A percentile compares a stretch with the other conserved stretches of the same genome.
phyloP scores from a whole-genome alignment of 306 rosid species.

The cucumber (Cucumis sativus) region DNA sequence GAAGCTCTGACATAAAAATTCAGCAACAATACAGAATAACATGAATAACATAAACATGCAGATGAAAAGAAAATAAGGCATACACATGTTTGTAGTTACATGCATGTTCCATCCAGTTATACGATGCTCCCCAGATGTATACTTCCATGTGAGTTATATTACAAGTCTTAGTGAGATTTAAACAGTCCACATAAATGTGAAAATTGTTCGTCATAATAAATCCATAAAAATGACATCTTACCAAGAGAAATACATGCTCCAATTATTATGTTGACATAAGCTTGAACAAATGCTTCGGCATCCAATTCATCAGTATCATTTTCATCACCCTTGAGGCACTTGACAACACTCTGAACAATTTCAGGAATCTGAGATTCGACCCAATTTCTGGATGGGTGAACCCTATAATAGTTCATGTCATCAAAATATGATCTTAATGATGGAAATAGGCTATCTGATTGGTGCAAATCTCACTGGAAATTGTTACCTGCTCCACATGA shows the following conservation, averaged over 20 bases:
- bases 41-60: neutral
- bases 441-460: conserved; percentile 12
- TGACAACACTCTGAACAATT: conserved; percentile 48
- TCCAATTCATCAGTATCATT: conserved; percentile 69
- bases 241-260: conserved; percentile 95
- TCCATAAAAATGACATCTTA: conserved; percentile 24
- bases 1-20: neutral
- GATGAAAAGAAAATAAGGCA: neutral
- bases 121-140: neutral
- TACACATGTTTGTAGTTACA: neutral
- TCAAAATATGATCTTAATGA: conserved; percentile 18
- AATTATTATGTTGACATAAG: conserved; percentile 81
- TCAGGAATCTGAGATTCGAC: conserved; percentile 84
- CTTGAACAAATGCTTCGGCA: conserved; percentile 79
- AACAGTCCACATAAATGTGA: neutral
- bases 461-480: conserved; percentile 9
- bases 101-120: neutral
- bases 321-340: conserved; percentile 52
- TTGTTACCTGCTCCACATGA: conserved; percentile 93
- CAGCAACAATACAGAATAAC: neutral
- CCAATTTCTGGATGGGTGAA: conserved; percentile 90
- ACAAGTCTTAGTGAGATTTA: neutral
- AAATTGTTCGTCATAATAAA: conserved; percentile 3
- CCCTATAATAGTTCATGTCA: conserved; percentile 32
- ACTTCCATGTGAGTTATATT: neutral